These are phyloP conservation scores for Boletus rubropictus DNA, from an alignment of 768 basidiomycete genomes.

Conservation along the genomic window DNA sequence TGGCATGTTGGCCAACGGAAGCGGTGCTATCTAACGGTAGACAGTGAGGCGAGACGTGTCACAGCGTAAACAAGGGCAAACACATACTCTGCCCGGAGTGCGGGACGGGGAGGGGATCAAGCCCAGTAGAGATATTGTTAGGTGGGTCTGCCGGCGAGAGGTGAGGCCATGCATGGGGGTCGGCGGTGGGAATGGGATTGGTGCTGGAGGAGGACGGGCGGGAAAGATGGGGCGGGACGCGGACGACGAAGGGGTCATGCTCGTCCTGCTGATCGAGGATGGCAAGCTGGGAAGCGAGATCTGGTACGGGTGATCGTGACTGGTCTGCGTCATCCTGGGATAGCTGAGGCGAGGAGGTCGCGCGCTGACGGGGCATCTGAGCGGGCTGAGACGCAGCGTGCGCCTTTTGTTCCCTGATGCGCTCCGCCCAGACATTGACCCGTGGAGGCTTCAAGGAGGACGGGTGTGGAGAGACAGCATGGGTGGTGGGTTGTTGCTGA, in stretches of 20 bases:
- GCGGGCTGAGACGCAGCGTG: slow-evolving; percentile 16
- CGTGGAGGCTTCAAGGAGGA: slow-evolving; percentile 18
- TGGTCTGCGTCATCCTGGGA: slow-evolving; percentile 15
- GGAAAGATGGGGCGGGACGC: slow-evolving; percentile 31
- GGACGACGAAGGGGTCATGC: slow-evolving; percentile 45
- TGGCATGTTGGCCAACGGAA: slow-evolving; percentile 25
- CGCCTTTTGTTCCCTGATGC: slow-evolving; percentile 37
- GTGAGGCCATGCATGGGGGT: slow-evolving; percentile 16
- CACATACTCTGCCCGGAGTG: slow-evolving; percentile 37
- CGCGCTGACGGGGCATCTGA: slow-evolving; percentile 14
- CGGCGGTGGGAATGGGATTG: slow-evolving; percentile 16
- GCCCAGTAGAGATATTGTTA: slow-evolving; percentile 32
- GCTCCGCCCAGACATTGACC: slow-evolving; percentile 40
- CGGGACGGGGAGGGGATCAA: slow-evolving; percentile 22
- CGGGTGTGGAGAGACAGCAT: not conserved
- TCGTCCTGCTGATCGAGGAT: slow-evolving; percentile 24
- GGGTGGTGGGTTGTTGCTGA: not conserved
- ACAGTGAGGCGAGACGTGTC: slow-evolving; percentile 6
- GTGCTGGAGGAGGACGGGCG: slow-evolving; percentile 26
- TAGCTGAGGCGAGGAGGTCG: slow-evolving; percentile 7
- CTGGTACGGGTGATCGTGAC: slow-evolving; percentile 15
- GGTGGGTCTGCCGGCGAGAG: slow-evolving; percentile 14
- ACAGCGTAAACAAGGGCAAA: slow-evolving; percentile 12
- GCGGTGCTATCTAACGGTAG: slow-evolving; percentile 22
- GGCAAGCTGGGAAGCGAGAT: slow-evolving; percentile 16